Conservation (phyloP, 179 eudicot genomes). For the Actinidia arguta region DNA sequence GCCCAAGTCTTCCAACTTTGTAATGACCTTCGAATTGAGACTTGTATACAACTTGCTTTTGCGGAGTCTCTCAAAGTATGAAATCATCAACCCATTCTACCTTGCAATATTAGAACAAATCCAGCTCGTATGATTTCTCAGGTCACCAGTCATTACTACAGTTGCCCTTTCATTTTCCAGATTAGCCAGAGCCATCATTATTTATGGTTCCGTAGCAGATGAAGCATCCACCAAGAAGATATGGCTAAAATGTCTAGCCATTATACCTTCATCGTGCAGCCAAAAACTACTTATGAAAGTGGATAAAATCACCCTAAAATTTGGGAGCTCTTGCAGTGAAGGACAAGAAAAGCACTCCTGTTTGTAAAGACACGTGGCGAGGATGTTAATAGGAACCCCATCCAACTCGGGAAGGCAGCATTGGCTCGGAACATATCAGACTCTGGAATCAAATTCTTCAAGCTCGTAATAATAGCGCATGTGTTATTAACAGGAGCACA, state of each 20-base stretch:
- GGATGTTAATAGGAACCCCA: constrained; percentile 33
- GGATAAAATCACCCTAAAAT: constrained; percentile 31
- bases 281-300: constrained; percentile 37
- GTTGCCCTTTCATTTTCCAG: constrained; percentile 24
- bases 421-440: constrained; percentile 36
- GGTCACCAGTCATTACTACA: constrained; percentile 26
- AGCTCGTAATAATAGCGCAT: constrained; percentile 28
- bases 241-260: constrained; percentile 39
- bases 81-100: constrained; percentile 24
- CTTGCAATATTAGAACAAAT: constrained; percentile 31
- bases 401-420: constrained; percentile 38
- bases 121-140: constrained; percentile 29
- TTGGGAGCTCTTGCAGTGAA: constrained; percentile 21
- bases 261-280: constrained; percentile 26
- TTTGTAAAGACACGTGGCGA: constrained; percentile 25
- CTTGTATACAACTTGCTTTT: constrained; percentile 4
- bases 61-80: constrained; percentile 36
- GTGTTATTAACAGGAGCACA: constrained; percentile 24
- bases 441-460: constrained; percentile 22
- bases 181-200: constrained; percentile 29
- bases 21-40: constrained; percentile 15
- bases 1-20: constrained; percentile 5
- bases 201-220: constrained; percentile 27
- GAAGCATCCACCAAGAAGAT: constrained; percentile 40
- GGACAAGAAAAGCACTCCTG: constrained; percentile 37